A percentile compares a stretch with the other conserved stretches of the same genome.
phyloP scores from a whole-genome alignment of 208 protist species.

The Porcisia hertigi region DNA sequence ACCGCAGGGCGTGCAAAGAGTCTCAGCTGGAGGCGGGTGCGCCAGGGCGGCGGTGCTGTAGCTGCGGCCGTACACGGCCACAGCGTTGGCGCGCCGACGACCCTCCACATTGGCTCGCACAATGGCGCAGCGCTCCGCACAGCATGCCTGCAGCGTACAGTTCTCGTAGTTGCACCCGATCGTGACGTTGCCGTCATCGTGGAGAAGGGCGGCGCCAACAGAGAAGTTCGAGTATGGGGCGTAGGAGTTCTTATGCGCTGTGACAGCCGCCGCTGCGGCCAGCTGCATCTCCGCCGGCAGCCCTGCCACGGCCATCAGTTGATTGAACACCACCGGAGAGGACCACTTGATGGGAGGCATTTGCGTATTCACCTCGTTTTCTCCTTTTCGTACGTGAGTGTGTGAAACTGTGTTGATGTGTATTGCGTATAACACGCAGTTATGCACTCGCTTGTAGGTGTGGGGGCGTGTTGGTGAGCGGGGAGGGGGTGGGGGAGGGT shows the following conservation, averaged over 20 bases:
- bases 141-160: slow-evolving; percentile 75
- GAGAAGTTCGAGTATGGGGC: slow-evolving; percentile 81
- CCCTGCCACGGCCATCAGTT: slow-evolving; percentile 37
- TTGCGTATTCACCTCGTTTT: not conserved
- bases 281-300: slow-evolving; percentile 49
- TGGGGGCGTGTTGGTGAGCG: too few species aligned
- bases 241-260: slow-evolving; percentile 60
- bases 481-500: too few species aligned
- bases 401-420: not conserved
- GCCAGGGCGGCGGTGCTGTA: slow-evolving; percentile 11
- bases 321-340: slow-evolving; percentile 29
- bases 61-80: slow-evolving; percentile 74
- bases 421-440: too few species aligned
- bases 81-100: slow-evolving; percentile 60
- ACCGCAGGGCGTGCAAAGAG: slow-evolving; percentile 75
- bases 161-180: slow-evolving; percentile 89
- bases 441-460: too few species aligned
- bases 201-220: slow-evolving; percentile 80
- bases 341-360: slow-evolving; percentile 29
- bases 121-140: slow-evolving; percentile 87
- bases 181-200: slow-evolving; percentile 63
- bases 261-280: slow-evolving; percentile 45
- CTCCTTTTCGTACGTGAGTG: not conserved
- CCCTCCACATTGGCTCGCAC: slow-evolving; percentile 77
- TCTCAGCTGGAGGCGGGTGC: slow-evolving; percentile 27